Percentiles rank a stretch among this genome's conserved stretches.
phyloP scores from a whole-genome alignment of 176 grass and related monocot genomes.

The Chrysopogon serrulatus region DNA sequence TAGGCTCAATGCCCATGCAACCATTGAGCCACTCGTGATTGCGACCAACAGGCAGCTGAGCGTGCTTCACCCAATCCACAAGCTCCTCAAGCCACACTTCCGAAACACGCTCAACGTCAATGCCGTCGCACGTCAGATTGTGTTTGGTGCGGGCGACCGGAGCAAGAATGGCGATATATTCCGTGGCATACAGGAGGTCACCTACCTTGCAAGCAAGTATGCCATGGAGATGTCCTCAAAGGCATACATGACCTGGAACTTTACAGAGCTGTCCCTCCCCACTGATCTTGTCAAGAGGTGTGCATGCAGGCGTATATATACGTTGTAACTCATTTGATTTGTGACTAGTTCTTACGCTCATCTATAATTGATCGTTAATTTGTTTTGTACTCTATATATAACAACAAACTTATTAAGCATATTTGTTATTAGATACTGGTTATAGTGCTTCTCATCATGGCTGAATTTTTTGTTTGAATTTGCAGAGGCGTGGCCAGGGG shows the following conservation, averaged over 20 bases:
- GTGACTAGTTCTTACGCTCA: no score
- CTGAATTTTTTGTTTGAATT: not conserved
- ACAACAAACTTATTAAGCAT: no score
- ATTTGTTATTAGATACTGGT: no score
- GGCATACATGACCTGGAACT: slow-evolving; percentile 37
- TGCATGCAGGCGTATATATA: no score
- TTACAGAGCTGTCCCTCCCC: slow-evolving; percentile 38
- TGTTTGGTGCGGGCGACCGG: slow-evolving; percentile 16
- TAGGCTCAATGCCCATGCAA: slow-evolving; percentile 52
- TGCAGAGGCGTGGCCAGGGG: slow-evolving; percentile 37
- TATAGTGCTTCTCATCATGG: no score
- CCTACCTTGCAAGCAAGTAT: slow-evolving; percentile 31
- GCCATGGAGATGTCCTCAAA: slow-evolving; percentile 26
- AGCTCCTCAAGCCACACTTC: slow-evolving; percentile 44
- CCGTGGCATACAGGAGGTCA: slow-evolving; percentile 25
- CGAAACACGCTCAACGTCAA: slow-evolving; percentile 42
- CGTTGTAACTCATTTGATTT: no score
- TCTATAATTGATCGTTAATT: no score
- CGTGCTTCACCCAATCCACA: slow-evolving; percentile 38
- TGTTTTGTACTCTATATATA: no score
- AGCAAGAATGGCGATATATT: not conserved
- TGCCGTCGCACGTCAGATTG: no score
- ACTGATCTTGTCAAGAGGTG: slow-evolving; percentile 47
- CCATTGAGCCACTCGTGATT: slow-evolving; percentile 50
- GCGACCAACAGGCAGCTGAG: slow-evolving; percentile 44